Evolutionary conservation across 1,284 basidiomycete species (phyloP).

Genomic region (Cryptococcus sp.): DNA sequence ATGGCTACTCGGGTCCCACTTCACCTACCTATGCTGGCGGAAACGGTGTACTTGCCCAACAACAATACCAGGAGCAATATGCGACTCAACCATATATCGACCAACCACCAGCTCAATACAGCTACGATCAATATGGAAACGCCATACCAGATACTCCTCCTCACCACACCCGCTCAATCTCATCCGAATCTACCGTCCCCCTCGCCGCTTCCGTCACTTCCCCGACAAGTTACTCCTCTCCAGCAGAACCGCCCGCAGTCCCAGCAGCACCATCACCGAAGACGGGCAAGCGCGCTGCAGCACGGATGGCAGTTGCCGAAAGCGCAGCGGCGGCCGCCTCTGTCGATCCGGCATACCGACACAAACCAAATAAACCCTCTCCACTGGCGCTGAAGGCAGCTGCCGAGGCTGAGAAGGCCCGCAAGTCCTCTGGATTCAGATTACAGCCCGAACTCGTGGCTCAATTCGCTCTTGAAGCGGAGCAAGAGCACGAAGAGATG

Average conservation of each 20-base stretch:
- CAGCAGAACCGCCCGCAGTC: constrained; percentile 1
- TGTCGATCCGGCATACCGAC: constrained; percentile 32
- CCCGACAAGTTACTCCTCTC: not conserved
- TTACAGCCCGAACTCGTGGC: not conserved
- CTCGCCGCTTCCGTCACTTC: constrained; percentile 2
- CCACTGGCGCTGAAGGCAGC: constrained; percentile 42
- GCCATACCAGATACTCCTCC: constrained; percentile 4
- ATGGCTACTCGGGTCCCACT: constrained; percentile 6
- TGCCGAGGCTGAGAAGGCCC: constrained; percentile 10
- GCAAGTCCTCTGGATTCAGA: not conserved
- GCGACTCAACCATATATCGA: constrained; percentile 17
- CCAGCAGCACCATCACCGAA: constrained; percentile 2
- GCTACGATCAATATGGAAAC: constrained; percentile 19
- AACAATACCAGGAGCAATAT: not conserved
- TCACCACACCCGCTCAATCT: not conserved
- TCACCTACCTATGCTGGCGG: not conserved
- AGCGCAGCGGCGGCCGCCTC: constrained; percentile 33
- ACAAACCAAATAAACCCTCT: constrained; percentile 47
- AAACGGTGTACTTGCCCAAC: not conserved
- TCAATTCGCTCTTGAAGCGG: not conserved
- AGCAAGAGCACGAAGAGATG: not conserved
- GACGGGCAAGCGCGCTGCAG: constrained; percentile 19
- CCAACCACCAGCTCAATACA: constrained; percentile 6
- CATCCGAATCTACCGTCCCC: not conserved
- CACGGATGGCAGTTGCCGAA: constrained; percentile 41